Evolutionary conservation across 768 basidiomycete species (phyloP), one percentile per base, ranked within the genome.

Genomic region (Grammothele lineata): DNA sequence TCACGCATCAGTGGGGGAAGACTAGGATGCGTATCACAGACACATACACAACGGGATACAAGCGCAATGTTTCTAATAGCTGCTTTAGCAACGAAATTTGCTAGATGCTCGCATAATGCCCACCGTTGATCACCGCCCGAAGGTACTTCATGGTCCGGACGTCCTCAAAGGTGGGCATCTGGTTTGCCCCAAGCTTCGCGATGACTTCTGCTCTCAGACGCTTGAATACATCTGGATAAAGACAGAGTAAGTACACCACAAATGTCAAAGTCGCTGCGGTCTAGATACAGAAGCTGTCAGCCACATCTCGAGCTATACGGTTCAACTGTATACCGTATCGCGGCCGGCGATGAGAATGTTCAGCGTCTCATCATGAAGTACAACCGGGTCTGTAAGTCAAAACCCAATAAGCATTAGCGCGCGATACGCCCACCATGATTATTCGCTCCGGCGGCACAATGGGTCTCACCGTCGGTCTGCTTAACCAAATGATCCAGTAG

Each of bases 401-500:
- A n/a, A n/a, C n/a, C n/a, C n/a, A n/a, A n/a, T n/a, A n/a, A n/a
- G n/a, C n/a, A n/a, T n/a, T n/a, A n/a, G n/a, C n/a, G n/a, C n/a
- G n/a, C n/a, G n/a, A 14, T 30, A 30, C 27, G 27, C 8, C 27
- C 8, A 7, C 27, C 7, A 30, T 30, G 27, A 30, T 14, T 7
- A 7, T 7, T 30, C 27, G 27, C 7, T 7, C 27, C 14, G 8
- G 27, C 8, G 27, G 8, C 27, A 30, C 7, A 30, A 30, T 14
- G 27, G 27, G 8, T 40, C 60, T 9, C 3, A 74, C 74, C 73
- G 23, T 59, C 57, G 0, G 74, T 75, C 26, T 57, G 57, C 18
- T 62, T 62, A 5, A 71, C 59, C 21, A 76, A 56, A 53, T 70
- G 60, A 36, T 73, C 74, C 8, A 77, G 49, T 11, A 76, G 45